These are phyloP conservation scores for Asterochloris erici DNA, from an alignment of 139 green algal genomes.

Conservation along the genomic window DNA sequence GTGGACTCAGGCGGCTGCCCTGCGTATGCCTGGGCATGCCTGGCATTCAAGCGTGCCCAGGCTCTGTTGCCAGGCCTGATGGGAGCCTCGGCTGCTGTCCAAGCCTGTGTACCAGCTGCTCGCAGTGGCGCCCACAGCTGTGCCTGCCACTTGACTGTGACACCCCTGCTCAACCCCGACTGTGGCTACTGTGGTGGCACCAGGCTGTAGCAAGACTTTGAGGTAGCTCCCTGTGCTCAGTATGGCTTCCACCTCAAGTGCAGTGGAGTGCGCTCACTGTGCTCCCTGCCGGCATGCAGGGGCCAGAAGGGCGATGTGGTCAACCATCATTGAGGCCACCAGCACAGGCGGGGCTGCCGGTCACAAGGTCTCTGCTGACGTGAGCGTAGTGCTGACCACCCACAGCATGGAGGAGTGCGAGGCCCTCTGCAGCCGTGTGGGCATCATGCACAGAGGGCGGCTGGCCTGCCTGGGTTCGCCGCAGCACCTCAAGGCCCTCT, in stretches of 20 bases:
- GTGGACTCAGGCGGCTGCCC: too few relatives aligned
- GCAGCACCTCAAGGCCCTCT: conserved; percentile 20
- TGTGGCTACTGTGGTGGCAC: too few relatives aligned
- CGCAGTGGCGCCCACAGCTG: too few relatives aligned
- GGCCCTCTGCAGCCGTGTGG: conserved; percentile 31
- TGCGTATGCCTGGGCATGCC: too few relatives aligned
- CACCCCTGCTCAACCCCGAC: too few relatives aligned
- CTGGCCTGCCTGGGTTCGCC: conserved; percentile 82
- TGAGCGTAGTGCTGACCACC: conserved; percentile 74
- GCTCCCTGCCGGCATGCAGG: conserved; percentile 35
- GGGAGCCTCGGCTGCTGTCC: too few relatives aligned
- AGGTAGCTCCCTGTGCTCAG: too few relatives aligned
- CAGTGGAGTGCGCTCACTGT: conserved; percentile 91
- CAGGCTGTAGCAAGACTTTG: too few relatives aligned
- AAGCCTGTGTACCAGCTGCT: too few relatives aligned
- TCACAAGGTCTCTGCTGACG: not conserved
- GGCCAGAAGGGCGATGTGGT: conserved; percentile 35
- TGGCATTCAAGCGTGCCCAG: too few relatives aligned
- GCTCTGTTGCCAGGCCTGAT: too few relatives aligned
- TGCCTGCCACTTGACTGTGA: too few relatives aligned
- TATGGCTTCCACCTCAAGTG: conserved; percentile 30
- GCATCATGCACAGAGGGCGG: conserved; percentile 52
- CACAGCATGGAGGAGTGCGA: conserved; percentile 88
- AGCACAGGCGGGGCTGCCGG: not conserved
- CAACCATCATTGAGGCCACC: conserved; percentile 32